Percentiles rank a stretch among this genome's conserved stretches.
Evolutionary conservation across 352 stramenopile species (phyloP).

Genomic region (Globisporangium radiosum): DNA sequence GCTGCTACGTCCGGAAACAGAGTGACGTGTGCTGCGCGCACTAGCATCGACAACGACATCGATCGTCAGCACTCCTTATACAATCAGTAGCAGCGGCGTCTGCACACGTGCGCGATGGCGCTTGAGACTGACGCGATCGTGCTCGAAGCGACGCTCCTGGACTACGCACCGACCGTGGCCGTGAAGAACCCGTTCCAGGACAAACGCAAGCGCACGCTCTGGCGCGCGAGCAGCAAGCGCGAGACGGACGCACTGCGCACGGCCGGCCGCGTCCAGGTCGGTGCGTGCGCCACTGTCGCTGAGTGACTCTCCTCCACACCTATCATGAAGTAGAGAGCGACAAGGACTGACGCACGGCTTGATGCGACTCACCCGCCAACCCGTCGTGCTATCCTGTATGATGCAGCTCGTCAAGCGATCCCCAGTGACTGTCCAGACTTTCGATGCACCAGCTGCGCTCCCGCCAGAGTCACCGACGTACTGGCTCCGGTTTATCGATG

Average conservation of each 20-base stretch:
- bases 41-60: no score
- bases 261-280: background rate
- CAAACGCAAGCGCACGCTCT: background rate
- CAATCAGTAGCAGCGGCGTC: no score
- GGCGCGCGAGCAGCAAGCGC: background rate
- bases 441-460: background rate
- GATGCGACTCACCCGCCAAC: background rate
- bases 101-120: no score
- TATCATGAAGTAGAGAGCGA: no score
- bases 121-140: no score
- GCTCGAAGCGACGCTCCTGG: no score
- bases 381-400: background rate
- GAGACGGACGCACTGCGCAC: background rate
- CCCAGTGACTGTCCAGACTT: no score
- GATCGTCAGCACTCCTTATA: no score
- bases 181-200: background rate
- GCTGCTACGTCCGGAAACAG: no score
- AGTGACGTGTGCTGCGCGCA: no score
- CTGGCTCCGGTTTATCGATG: constrained; percentile 52
- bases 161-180: no score
- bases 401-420: background rate
- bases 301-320: no score
- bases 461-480: constrained; percentile 12
- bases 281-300: background rate
- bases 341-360: background rate